These are phyloP conservation scores for Zanthoxylum bungeanum DNA, from an alignment of 345 rosid genomes.

Conservation along the genomic window DNA sequence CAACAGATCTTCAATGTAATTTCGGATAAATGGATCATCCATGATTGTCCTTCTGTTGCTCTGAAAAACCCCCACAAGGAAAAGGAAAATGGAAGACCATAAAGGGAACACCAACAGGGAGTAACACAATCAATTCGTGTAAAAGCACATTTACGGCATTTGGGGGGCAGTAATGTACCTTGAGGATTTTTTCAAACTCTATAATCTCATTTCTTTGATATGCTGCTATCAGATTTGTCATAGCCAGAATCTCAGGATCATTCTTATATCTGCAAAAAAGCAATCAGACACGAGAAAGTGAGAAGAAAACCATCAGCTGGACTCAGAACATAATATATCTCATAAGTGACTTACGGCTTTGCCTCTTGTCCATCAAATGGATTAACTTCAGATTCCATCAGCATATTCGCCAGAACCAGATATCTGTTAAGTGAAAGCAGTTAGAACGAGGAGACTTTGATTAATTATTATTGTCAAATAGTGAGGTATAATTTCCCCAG, in stretches of 20 bases:
- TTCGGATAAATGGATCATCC: constrained; percentile 96
- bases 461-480: background rate
- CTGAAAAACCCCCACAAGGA: constrained; percentile 31
- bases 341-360: constrained; percentile 70
- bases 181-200: constrained; percentile 96
- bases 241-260: constrained; percentile 98
- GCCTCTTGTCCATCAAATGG: constrained; percentile 99
- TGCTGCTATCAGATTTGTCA: constrained; percentile 97
- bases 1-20: constrained; percentile 93
- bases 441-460: background rate
- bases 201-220: constrained; percentile 94
- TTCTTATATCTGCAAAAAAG: constrained; percentile 72
- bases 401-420: constrained; percentile 97
- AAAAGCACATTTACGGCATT: background rate
- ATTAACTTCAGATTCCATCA: constrained; percentile 99
- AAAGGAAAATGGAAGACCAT: constrained; percentile 6
- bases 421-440: constrained; percentile 44
- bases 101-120: background rate
- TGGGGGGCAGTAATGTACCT: constrained; percentile 45
- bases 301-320: background rate
- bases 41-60: constrained; percentile 91
- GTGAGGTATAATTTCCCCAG: background rate
- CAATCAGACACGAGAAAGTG: background rate
- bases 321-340: constrained; percentile 7
- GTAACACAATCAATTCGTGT: background rate